Evolutionary conservation across 2,329 filamentous ascomycete genomes (phyloP), one percentile per base, ranked within the genome.

Genomic region (Epichloe sp.): DNA sequence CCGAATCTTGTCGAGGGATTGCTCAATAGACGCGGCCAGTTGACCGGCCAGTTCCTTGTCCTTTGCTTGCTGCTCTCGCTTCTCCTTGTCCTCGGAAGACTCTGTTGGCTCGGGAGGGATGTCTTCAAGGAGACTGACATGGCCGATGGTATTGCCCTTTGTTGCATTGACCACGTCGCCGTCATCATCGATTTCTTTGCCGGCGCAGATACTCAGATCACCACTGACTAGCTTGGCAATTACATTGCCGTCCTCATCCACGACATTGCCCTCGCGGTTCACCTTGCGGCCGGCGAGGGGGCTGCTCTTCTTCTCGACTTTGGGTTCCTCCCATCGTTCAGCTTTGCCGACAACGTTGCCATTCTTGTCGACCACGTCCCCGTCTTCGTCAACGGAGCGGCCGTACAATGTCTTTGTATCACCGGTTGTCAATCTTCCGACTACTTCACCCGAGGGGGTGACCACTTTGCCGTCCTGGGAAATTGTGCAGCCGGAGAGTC

Each of bases 1-100:
- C 58, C 86, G 82, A 63, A 95, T 80, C 65, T 83, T 86, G 62
- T 95, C 88, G 6, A 95, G 76, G 14, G 87, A 87, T 65, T 90
- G 81, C 62, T 84, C 78, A 58, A 94, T 80, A 60, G 85, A 84
- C 52, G 68, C 71, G 12, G 77, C 74, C 73, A 95, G 89, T 70
- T 86, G 84, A 55, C 78, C 75, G 1, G 89, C 89, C 38, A 95
- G 77, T 70, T 94, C 80, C 56, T 75, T 76, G 64, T 95, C 88
- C 55, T 83, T 74, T 64, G 79, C 80, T 6, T 75, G 71, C 58
- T 78, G 68, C 38, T 79, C 75, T 3, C 58, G 57, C 14, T 79
- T 75, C 61, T 81, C 78, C 53, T 58, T 79, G 54, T 76, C 73
- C 52, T 75, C 74, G 4, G 64, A 47, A 1, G 57, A 48, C 50